Evolutionary conservation across 2,329 filamentous ascomycete species (phyloP).

Genomic region (Meredithiella fracta): DNA sequence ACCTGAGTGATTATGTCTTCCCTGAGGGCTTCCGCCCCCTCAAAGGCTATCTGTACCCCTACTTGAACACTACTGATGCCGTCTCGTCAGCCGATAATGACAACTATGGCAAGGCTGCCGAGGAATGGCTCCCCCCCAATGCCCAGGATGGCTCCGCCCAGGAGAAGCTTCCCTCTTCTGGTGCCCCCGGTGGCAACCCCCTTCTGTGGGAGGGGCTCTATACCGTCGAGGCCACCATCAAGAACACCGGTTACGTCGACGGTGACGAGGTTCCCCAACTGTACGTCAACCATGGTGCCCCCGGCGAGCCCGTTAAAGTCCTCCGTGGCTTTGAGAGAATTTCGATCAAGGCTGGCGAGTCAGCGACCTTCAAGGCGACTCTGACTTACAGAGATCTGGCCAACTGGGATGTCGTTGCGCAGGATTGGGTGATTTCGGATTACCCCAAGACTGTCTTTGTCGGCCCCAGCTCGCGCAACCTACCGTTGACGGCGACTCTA

Average conservation of each 20-base stretch:
- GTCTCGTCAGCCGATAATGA: conserved; percentile 39
- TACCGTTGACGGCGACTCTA: conserved; percentile 28
- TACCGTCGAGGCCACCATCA: conserved; percentile 49
- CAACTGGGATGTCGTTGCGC: conserved; percentile 65
- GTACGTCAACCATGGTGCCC: conserved; percentile 67
- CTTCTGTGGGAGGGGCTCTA: conserved; percentile 54
- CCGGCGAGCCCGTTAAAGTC: conserved; percentile 47
- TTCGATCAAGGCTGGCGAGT: conserved; percentile 50
- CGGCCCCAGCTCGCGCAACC: conserved; percentile 37
- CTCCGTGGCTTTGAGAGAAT: conserved; percentile 74
- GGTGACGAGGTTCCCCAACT: conserved; percentile 63
- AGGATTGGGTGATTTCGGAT: conserved; percentile 63
- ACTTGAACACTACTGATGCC: conserved; percentile 47
- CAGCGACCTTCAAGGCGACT: conserved; percentile 46
- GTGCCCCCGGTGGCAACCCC: conserved; percentile 46
- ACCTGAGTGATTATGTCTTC: conserved; percentile 51
- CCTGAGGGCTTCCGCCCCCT: conserved; percentile 39
- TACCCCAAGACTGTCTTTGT: conserved; percentile 37
- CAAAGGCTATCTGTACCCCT: conserved; percentile 51
- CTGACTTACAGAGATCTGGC: conserved; percentile 68
- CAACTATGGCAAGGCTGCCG: conserved; percentile 41
- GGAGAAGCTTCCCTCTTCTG: conserved; percentile 32
- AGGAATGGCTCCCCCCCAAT: conserved; percentile 42
- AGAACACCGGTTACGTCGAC: conserved; percentile 48
- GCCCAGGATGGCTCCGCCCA: conserved; percentile 41